These are phyloP conservation scores for Diaporthe citrichinensis DNA, from an alignment of 2,329 filamentous ascomycete species.

Conservation along the genomic window DNA sequence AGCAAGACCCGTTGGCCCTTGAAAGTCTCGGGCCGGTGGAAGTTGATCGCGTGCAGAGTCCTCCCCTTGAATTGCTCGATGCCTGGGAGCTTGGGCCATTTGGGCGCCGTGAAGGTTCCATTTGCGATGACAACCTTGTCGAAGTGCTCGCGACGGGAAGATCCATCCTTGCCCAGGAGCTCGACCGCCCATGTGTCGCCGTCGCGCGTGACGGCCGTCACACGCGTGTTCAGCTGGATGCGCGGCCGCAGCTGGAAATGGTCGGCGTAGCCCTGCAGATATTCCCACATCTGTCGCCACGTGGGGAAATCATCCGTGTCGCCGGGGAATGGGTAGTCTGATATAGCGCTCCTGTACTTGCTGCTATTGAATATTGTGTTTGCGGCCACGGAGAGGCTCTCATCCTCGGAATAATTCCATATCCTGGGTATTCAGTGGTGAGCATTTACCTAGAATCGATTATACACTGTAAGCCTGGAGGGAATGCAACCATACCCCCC, in stretches of 20 bases:
- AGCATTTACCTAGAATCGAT: not conserved
- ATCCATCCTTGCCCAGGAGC: not conserved
- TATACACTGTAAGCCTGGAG: rapidly evolving
- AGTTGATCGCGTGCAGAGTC: slow-evolving; percentile 38
- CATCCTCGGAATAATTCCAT: slow-evolving; percentile 39
- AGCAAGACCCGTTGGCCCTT: slow-evolving; percentile 38
- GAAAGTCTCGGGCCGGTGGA: slow-evolving; percentile 34
- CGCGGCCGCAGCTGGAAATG: slow-evolving; percentile 33
- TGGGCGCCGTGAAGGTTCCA: slow-evolving; percentile 7
- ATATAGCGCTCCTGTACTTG: slow-evolving; percentile 37
- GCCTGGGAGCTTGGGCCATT: slow-evolving; percentile 27
- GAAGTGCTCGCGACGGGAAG: not conserved
- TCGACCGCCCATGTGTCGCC: slow-evolving; percentile 15
- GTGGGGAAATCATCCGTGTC: slow-evolving; percentile 37
- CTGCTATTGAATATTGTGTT: slow-evolving; percentile 41
- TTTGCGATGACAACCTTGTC: slow-evolving; percentile 30
- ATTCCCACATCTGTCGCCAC: slow-evolving; percentile 30
- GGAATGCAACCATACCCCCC: slow-evolving; percentile 3
- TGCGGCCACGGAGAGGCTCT: slow-evolving; percentile 32
- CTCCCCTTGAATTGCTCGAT: slow-evolving; percentile 37
- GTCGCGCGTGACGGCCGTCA: not conserved
- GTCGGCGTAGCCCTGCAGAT: slow-evolving; percentile 37
- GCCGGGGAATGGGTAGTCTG: slow-evolving; percentile 39
- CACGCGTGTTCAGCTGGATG: slow-evolving; percentile 21
- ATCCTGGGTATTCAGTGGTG: not conserved